Evolutionary conservation across 371 early-diverging fungal species (phyloP), one percentile per base, ranked within the genome.

Genomic region (Gilbertella persicaria): DNA sequence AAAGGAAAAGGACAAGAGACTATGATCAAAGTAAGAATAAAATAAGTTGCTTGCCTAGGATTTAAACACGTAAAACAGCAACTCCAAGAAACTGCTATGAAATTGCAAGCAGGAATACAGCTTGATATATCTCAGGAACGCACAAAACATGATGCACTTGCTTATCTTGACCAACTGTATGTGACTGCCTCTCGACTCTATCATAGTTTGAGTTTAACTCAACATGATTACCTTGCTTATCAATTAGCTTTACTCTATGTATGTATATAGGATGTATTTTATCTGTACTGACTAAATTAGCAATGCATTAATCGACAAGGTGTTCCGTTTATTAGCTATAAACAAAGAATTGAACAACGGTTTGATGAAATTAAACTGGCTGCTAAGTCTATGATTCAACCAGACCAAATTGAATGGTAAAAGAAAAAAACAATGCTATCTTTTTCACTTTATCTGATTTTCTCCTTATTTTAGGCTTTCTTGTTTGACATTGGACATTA

Each of bases 221-320:
- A 82, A 21, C 83, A 80, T 54, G 75, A 75, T 45, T 83, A 77
- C 41, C 70, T 83, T 24, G 79, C 83, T 12, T 78, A 83, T 56
- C 83, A 83, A 50, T 40, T 80, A 14, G 83, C 83, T 17, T 60
- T 83, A 14, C 60, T 83, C 14, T 83, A 82, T 62, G 81, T 79
- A 66, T 53, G 62, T 41, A 14, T 50, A 17, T 1, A 3, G 29
- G 10, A 13, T 40, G 5, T 30, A 6, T 33, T n/a, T 37, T 37
- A 23, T 10, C 38, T 6, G 5, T 36, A 41, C 14, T 33, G 26
- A 23, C 41, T 39, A 23, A 13, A 16, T 2, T 62, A 80, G 78
- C 82, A 80, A 67, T 78, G 77, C 40, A 60, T 82, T 16, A 71
- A 67, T 45, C 66, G 69, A 58, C 72, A 75, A 38, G 72, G 77